phyloP scores from a whole-genome alignment of 1,284 basidiomycete species.

The Austroboletus novae-zelandiae region DNA sequence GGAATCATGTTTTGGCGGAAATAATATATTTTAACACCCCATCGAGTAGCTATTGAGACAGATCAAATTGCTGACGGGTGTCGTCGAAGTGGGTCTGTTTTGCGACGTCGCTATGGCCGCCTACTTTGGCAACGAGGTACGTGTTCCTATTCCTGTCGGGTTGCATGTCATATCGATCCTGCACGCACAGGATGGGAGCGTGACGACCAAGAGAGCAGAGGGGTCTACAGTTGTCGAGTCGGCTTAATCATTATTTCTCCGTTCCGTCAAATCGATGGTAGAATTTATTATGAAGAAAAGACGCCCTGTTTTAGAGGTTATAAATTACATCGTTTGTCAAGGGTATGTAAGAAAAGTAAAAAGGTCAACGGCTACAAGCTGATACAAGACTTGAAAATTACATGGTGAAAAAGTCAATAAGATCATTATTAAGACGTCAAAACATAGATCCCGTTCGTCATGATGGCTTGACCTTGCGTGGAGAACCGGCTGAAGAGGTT shows the following conservation, averaged over 20 bases:
- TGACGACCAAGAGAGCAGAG: conserved; percentile 23
- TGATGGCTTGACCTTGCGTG: conserved; percentile 29
- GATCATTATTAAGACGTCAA: not conserved
- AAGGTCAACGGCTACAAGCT: conserved; percentile 20
- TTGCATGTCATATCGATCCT: not conserved
- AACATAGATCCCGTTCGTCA: conserved; percentile 7
- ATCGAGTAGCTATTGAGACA: conserved; percentile 39
- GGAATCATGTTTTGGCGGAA: too few relatives aligned
- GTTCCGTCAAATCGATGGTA: too few relatives aligned
- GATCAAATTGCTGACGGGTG: conserved; percentile 92
- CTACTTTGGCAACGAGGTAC: conserved; percentile 92
- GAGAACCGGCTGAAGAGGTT: conserved; percentile 31
- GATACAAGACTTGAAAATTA: conserved; percentile 19
- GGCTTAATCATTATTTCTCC: too few relatives aligned
- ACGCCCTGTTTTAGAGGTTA: too few relatives aligned
- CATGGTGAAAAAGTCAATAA: conserved; percentile 4
- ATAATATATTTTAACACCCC: not conserved
- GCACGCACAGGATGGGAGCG: conserved; percentile 28
- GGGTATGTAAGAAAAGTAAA: conserved; percentile 1
- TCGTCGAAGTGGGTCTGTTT: conserved; percentile 97
- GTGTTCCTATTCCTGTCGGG: conserved; percentile 13
- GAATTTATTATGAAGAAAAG: too few relatives aligned
- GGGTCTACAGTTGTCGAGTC: conserved; percentile 22
- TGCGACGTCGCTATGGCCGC: conserved; percentile 92
- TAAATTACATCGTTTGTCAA: not conserved